These are phyloP conservation scores for Sanghuangporus sanghuang DNA, from an alignment of 1,284 basidiomycete species.

Conservation along the genomic window DNA sequence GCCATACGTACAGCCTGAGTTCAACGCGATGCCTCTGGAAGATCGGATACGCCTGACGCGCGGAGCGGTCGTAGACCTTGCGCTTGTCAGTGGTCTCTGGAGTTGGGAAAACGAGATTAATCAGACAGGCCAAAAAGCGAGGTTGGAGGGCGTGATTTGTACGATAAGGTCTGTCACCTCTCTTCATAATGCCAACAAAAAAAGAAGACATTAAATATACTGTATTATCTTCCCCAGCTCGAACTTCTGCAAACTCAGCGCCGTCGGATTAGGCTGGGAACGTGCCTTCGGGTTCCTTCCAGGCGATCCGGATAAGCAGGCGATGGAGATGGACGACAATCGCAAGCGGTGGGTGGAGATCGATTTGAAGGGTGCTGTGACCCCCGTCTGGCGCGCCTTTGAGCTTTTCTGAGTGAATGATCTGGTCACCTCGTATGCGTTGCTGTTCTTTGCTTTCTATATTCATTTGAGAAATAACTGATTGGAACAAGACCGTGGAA, in stretches of 20 bases:
- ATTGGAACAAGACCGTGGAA: no score
- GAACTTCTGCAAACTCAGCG: constrained; percentile 52
- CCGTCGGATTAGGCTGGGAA: constrained; percentile 58
- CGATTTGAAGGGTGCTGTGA: constrained; percentile 45
- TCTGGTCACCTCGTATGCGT: neutral
- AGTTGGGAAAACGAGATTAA: constrained; percentile 26
- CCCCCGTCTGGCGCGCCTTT: constrained; percentile 31
- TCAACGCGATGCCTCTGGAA: constrained; percentile 34
- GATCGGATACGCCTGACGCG: constrained; percentile 45
- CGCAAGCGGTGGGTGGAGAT: constrained; percentile 55
- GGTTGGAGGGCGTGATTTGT: constrained; percentile 50
- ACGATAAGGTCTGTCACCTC: constrained; percentile 44
- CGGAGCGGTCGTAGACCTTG: constrained; percentile 64
- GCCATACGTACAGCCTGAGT: constrained; percentile 52
- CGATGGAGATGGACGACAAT: constrained; percentile 33
- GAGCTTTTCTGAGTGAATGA: constrained; percentile 11
- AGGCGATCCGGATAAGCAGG: constrained; percentile 13
- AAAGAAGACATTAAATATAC: neutral
- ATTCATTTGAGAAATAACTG: neutral
- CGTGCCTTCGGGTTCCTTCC: constrained; percentile 56
- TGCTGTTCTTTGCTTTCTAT: neutral
- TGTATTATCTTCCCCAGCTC: constrained; percentile 37
- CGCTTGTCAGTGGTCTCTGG: constrained; percentile 58
- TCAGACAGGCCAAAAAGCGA: constrained; percentile 28
- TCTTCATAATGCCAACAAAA: neutral